Evolutionary conservation across 768 basidiomycete genomes (phyloP), one percentile per base, ranked within the genome.

Genomic region (Trametes cubensis): DNA sequence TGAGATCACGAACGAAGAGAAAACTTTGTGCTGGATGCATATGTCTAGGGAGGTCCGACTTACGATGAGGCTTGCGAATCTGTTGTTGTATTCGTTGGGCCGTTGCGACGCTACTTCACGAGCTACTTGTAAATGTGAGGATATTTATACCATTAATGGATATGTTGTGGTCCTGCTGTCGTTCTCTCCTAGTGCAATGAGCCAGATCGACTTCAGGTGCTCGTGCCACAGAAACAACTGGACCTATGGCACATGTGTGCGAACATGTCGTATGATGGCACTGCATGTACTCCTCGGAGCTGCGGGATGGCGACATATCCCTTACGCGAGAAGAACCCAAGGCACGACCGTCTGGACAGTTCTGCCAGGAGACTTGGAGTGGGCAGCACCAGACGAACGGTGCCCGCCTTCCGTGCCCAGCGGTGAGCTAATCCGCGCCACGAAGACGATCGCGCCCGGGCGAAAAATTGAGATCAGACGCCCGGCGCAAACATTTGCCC

Each of bases 291-390:
- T 34, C 34, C 34, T 8, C 45, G 55, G 45, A 56, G 20, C 55
- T 45, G 6, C 45, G 23, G 25, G 2, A 56, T 56, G 55, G 45
- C 55, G 55, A 45, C 44, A 56, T 56, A 21, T 44, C 38, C 20
- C 17, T 55, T 25, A 28, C 44, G 4, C 2, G 25, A 14, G 17
- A 10, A 14, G 54, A 15, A 46, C 44, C n/a, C 51, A 39, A 52
- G 34, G 38, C 34, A 38, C 51, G 34, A 11, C 51, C 51, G 23
- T 38, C 14, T 54, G 51, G 51, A 53, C n/a, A 6, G 30, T 38
- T 51, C 48, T 28, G 47, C 23, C 47, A 23, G 28, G 47, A 28
- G 10, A 21, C 21, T 8, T 30, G 4, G 28, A 34, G 34, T 6
- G 47, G 4, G 25, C 49, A 28, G 25, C 49, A 30, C 49, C 11